Evolutionary conservation across 1,284 basidiomycete genomes (phyloP), one percentile per base, ranked within the genome.

Genomic region (Meira nashicola): DNA sequence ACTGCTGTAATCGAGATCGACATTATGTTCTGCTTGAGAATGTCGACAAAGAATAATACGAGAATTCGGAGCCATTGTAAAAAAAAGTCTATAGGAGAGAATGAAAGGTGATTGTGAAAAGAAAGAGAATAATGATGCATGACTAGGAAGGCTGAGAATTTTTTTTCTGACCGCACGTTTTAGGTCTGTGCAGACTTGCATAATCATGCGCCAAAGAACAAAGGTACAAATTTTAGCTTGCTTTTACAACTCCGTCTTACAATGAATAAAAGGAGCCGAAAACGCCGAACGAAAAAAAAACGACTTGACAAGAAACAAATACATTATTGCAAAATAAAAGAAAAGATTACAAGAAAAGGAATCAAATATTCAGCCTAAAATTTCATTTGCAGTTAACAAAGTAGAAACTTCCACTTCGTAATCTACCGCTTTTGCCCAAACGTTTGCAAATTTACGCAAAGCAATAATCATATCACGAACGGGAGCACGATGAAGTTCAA

Each of bases 1-100:
- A 48, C 46, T 63, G 39, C 41, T 50, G 51, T 65, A 65, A 50
- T 65, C 60, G 38, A 54, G 25, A 54, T 44, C 60, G 55, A 65
- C 63, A 51, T 65, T 65, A 43, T 66, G 64, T 38, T 64, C 63
- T 28, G 64, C 64, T 54, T 66, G 64, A 9, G 64, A 56, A 48
- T 66, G 64, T 14, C 64, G 46, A 44, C 58, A 59, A 50, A 65
- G 47, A 39, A 54, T 41, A 48, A 65, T 46, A 41, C 55, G 55
- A 11, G 55, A 56, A 21, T n/a, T 44, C 5, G 55, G 55, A 14
- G 46, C 46, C 55, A 56, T 56, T 15, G 47, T 17, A 9, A 9
- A 8, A 8, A 33, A 17, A 48, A 8, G 14, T 48, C 40, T 43
- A 15, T 43, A 19, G 10, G 39, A 10, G n/a, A n/a, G 39, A 40